These are phyloP conservation scores for Fomitopsis palustris DNA, from an alignment of 1,284 basidiomycete genomes.

Conservation along the genomic window DNA sequence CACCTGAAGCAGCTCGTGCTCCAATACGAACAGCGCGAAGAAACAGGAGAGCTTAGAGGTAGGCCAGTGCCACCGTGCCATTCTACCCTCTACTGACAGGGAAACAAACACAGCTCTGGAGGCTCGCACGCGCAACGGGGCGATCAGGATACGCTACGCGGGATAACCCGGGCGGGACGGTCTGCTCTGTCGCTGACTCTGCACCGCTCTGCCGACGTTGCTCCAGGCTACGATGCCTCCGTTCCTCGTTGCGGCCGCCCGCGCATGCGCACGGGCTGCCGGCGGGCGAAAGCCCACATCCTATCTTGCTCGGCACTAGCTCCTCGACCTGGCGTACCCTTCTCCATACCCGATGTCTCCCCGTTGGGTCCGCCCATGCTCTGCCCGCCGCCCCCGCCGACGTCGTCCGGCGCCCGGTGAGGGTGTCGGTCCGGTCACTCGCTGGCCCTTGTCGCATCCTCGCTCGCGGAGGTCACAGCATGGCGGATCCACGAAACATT, in stretches of 20 bases:
- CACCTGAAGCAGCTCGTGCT: conserved; percentile 92
- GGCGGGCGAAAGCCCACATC: conserved; percentile 13
- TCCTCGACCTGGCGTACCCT: conserved; percentile 18
- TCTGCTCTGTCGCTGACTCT: conserved; percentile 9
- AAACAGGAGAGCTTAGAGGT: conserved; percentile 78
- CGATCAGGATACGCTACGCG: conserved; percentile 70
- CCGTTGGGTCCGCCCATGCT: conserved; percentile 4
- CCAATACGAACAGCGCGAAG: conserved; percentile 83
- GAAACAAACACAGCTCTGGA: conserved; percentile 54
- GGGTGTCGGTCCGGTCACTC: not conserved
- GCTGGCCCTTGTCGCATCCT: not conserved
- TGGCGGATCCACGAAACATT: not conserved
- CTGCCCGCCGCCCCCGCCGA: conserved; percentile 1
- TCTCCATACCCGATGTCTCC: conserved; percentile 12
- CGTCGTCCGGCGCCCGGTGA: not conserved
- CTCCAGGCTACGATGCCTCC: conserved; percentile 14
- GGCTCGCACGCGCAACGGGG: conserved; percentile 57
- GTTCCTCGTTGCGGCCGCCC: conserved; percentile 11
- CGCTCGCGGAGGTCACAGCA: not conserved
- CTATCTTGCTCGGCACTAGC: conserved; percentile 17
- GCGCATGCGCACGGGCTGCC: conserved; percentile 7
- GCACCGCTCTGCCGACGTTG: conserved; percentile 11
- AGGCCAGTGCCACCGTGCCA: conserved; percentile 9
- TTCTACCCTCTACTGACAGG: not conserved
- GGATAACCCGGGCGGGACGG: conserved; percentile 34